Percentiles rank a stretch among this genome's conserved stretches.
Conservation (phyloP, 352 stramenopile species). For the Phytophthora uliginosa region DNA sequence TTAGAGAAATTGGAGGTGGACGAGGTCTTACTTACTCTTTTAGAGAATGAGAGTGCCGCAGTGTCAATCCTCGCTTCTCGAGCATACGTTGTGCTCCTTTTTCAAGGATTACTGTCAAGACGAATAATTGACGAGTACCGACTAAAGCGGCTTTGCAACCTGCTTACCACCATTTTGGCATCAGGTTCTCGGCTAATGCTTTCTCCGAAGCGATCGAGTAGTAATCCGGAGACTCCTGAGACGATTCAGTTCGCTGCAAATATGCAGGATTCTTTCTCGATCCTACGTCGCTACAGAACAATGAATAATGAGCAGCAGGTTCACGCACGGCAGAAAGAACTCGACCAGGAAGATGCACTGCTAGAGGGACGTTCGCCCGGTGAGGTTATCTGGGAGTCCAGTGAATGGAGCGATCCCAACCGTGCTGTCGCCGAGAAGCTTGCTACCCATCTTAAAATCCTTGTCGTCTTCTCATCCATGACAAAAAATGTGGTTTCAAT, state of each 20-base stretch:
- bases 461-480: slow-evolving; percentile 29
- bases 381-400: slow-evolving; percentile 12
- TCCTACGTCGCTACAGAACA: slow-evolving; percentile 10
- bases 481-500: slow-evolving; percentile 28
- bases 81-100: slow-evolving; percentile 9
- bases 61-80: slow-evolving; percentile 26
- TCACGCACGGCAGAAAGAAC: slow-evolving; percentile 2
- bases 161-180: slow-evolving; percentile 21
- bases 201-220: slow-evolving; percentile 15
- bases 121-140: slow-evolving; percentile 13
- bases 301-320: slow-evolving; percentile 15
- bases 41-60: slow-evolving; percentile 14
- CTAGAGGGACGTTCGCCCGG: not conserved
- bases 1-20: slow-evolving; percentile 25
- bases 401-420: slow-evolving; percentile 23
- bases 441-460: slow-evolving; percentile 15
- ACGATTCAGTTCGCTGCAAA: slow-evolving; percentile 26
- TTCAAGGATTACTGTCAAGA: slow-evolving; percentile 21
- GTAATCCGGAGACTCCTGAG: slow-evolving; percentile 6
- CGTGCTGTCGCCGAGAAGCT: slow-evolving; percentile 20
- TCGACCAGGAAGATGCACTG: slow-evolving; percentile 13
- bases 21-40: slow-evolving; percentile 25
- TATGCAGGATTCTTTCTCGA: not conserved
- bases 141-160: slow-evolving; percentile 27
- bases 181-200: slow-evolving; percentile 13